Percentiles rank a stretch among this genome's conserved stretches.
Conservation (phyloP, 192 early-diverging fungal genomes). For the Neocallimastix lanati region DNA sequence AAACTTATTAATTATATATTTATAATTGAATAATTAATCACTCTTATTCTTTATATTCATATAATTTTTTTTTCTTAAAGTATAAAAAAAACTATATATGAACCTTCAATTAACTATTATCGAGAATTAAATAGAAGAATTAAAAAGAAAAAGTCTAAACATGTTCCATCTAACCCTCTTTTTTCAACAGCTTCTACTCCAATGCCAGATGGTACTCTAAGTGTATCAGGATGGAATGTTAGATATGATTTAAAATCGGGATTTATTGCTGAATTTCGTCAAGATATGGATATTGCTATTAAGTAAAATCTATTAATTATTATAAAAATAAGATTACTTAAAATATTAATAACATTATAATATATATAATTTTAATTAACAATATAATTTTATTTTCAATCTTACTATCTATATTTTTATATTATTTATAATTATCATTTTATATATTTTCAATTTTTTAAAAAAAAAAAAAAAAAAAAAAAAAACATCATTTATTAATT, state of each 20-base stretch:
- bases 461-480: too few species aligned
- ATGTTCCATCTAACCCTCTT: constrained; percentile 22
- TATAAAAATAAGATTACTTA: too few species aligned
- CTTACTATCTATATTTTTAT: neutral
- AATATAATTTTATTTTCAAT: too few species aligned
- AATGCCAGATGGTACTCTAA: constrained; percentile 12
- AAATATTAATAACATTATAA: neutral
- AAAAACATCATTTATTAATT: too few species aligned
- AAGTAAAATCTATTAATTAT: constrained; percentile 7
- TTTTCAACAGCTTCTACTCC: constrained; percentile 6
- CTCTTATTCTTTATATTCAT: too few species aligned
- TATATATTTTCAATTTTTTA: too few species aligned
- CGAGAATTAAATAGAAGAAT: constrained; percentile 52
- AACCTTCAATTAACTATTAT: constrained; percentile 53
- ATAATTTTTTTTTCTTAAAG: constrained; percentile 13
- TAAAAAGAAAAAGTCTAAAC: constrained; percentile 45
- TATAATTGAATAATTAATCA: too few species aligned
- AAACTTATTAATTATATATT: too few species aligned
- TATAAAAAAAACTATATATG: constrained; percentile 44
- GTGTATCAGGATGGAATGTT: constrained; percentile 49
- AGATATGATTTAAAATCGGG: constrained; percentile 60
- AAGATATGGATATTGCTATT: constrained; percentile 24
- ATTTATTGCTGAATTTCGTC: constrained; percentile 31
- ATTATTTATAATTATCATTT: constrained; percentile 2
- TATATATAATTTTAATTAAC: too few species aligned